A percentile compares a stretch with the other conserved stretches of the same genome.
Evolutionary conservation across 305 asterid species (phyloP).

Genomic region (Fraxinus floribunda): DNA sequence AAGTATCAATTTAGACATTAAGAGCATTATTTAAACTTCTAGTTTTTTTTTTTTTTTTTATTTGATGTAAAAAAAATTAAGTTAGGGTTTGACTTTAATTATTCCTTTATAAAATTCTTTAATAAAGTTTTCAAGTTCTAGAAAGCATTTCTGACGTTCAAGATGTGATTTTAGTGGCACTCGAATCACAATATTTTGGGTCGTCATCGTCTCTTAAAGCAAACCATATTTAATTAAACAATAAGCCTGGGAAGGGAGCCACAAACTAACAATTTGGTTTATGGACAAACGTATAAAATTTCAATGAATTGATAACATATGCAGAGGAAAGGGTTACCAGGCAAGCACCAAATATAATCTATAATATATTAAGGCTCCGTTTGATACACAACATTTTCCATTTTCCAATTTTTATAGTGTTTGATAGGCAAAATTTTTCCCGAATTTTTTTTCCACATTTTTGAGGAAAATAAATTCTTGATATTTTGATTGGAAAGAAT

Average conservation of each 20-base stretch:
- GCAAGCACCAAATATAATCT: neutral
- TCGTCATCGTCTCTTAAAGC: neutral
- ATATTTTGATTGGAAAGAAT: too few species aligned
- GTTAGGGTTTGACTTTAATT: neutral
- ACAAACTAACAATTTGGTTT: neutral
- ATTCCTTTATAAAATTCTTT: neutral
- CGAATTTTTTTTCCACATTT: too few species aligned
- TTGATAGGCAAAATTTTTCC: too few species aligned
- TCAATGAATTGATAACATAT: slow-evolving; percentile 1
- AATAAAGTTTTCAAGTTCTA: neutral
- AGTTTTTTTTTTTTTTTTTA: too few species aligned
- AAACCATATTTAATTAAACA: neutral
- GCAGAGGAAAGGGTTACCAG: neutral
- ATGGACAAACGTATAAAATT: slow-evolving; percentile 8
- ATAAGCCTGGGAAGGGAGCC: neutral
- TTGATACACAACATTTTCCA: too few species aligned
- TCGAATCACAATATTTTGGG: neutral
- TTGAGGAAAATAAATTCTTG: too few species aligned
- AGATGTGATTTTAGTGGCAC: neutral
- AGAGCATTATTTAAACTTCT: neutral
- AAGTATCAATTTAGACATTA: too few species aligned
- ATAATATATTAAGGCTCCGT: too few species aligned
- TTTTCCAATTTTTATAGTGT: too few species aligned
- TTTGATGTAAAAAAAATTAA: too few species aligned
- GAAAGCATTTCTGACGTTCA: neutral